phyloP scores from a whole-genome alignment of 164 flowering plant genomes.

The Tinospora cordifolia region DNA sequence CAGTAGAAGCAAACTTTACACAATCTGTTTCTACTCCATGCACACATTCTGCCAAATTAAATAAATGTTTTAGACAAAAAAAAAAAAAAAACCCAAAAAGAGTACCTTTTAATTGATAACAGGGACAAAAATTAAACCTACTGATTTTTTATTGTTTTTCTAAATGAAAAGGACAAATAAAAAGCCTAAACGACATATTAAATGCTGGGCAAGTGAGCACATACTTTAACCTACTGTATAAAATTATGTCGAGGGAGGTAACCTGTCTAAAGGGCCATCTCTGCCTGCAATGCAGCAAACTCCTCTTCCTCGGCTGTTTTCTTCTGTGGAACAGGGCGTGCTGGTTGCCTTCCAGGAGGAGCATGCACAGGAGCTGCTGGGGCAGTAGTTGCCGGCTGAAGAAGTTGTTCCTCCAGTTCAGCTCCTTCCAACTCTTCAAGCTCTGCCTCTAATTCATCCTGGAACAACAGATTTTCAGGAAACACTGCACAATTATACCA shows the following conservation, averaged over 20 bases:
- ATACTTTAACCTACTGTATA: too few species aligned
- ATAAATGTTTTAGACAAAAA: too few species aligned
- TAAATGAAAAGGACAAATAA: too few species aligned
- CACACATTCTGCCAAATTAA: slow-evolving; percentile 6
- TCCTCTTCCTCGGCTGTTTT: slow-evolving; percentile 41
- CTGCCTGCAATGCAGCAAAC: slow-evolving; percentile 41
- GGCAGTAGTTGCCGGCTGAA: slow-evolving; percentile 37
- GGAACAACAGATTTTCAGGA: slow-evolving; percentile 8
- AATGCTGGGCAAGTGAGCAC: too few species aligned
- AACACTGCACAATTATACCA: neutral
- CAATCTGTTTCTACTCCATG: neutral
- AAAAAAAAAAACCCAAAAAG: too few species aligned
- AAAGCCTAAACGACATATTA: too few species aligned
- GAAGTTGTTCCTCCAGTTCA: slow-evolving; percentile 48
- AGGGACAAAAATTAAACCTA: neutral
- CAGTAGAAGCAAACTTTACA: slow-evolving; percentile 11
- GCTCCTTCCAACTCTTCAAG: slow-evolving; percentile 49
- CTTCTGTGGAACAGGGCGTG: slow-evolving; percentile 32
- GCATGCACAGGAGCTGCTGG: slow-evolving; percentile 29
- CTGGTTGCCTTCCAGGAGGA: slow-evolving; percentile 32
- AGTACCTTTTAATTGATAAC: neutral
- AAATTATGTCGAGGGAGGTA: too few species aligned
- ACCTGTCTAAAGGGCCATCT: slow-evolving; percentile 40
- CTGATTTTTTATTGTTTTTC: too few species aligned
- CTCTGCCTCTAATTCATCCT: slow-evolving; percentile 55